Base-by-base conservation (phyloP, 192 early-diverging fungal species). In the Coemansia sp. region DNA sequence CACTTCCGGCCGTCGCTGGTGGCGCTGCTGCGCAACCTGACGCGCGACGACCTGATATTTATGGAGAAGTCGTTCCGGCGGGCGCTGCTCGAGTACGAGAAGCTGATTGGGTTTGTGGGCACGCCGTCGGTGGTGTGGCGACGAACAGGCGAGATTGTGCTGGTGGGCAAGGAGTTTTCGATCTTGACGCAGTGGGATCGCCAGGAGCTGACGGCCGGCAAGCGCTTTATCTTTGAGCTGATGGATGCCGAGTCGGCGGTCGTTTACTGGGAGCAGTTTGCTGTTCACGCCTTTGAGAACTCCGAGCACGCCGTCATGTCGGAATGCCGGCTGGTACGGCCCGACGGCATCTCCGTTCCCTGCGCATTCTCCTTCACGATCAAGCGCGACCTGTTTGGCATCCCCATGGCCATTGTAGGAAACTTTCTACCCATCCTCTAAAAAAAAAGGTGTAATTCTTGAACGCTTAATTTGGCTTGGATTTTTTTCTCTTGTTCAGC, bases 51-150 rank as follows among this genome's bases (percentile, higher is more conserved):
- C 58, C 80, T 97, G 69, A 76, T 95, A 20, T 95, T 95, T 63
- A 93, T 93, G 92, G 94, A 97, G 79, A 93, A 93, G 66, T 94
- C 92, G 64, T 89, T 97, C 51, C 94, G 94, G 65, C 83, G 94
- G 42, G 93, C 93, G 10, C 67, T 97, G 71, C 66, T 92, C 71
- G 94, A 97, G 82, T 95, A 89, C 55, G 93, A 95, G 64, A 94
- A 97, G 62, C 72, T 97, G n/a, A 93, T 97, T 45, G 87, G 85
- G 5, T 95, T 88, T 51, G 93, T 93, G 16, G 94, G 94, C 38
- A 97, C 94, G 20, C 94, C 94, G 5, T 94, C 92, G 5, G 92
- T 95, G 10, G 90, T 97, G 23, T 97, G 94, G 94, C 87, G 94
- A 32, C 83, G 94, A n/a, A 93, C 91, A 2, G 94, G 94, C 38